phyloP scores from a whole-genome alignment of 2,329 filamentous ascomycete genomes.

The Paecilomyces formosus region DNA sequence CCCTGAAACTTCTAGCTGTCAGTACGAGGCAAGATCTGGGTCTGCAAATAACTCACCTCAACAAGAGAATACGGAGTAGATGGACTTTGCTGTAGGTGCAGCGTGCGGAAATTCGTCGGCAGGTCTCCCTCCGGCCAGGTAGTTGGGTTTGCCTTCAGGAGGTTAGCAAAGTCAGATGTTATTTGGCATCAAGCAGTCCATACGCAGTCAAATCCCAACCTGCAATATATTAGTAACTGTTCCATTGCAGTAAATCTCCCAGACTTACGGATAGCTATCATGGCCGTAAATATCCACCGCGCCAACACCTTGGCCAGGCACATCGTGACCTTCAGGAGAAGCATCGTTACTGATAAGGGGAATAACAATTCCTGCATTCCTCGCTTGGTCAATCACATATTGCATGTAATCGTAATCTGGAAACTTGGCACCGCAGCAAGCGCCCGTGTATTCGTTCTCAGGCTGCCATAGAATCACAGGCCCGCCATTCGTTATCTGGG shows the following conservation, averaged over 20 bases:
- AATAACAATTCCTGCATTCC: constrained; percentile 62
- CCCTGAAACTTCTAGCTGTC: constrained; percentile 52
- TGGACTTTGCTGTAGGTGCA: constrained; percentile 55
- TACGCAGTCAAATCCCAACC: constrained; percentile 35
- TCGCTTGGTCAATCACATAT: constrained; percentile 61
- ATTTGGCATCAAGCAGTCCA: constrained; percentile 2
- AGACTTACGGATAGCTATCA: constrained; percentile 51
- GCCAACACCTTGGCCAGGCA: constrained; percentile 52
- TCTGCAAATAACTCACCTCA: constrained; percentile 34
- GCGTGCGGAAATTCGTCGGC: constrained; percentile 48
- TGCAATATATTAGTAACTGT: constrained; percentile 8
- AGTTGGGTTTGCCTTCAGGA: constrained; percentile 44
- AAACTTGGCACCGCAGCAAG: constrained; percentile 45
- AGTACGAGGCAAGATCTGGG: background rate
- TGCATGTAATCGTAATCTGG: constrained; percentile 63
- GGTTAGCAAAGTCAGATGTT: constrained; percentile 4
- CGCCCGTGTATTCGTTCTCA: constrained; percentile 69
- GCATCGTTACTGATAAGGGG: constrained; percentile 72
- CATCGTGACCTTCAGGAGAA: constrained; percentile 51
- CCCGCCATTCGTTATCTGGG: constrained; percentile 75
- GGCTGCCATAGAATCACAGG: constrained; percentile 72
- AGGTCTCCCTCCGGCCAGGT: constrained; percentile 53
- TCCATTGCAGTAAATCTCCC: background rate
- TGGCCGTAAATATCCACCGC: constrained; percentile 60
- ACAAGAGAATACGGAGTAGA: constrained; percentile 58